Percentiles rank a stretch among this genome's conserved stretches.
These are phyloP conservation scores for Stagonosporopsis cucurbitacearum DNA, from an alignment of 2,329 filamentous ascomycete genomes.

Conservation along the genomic window DNA sequence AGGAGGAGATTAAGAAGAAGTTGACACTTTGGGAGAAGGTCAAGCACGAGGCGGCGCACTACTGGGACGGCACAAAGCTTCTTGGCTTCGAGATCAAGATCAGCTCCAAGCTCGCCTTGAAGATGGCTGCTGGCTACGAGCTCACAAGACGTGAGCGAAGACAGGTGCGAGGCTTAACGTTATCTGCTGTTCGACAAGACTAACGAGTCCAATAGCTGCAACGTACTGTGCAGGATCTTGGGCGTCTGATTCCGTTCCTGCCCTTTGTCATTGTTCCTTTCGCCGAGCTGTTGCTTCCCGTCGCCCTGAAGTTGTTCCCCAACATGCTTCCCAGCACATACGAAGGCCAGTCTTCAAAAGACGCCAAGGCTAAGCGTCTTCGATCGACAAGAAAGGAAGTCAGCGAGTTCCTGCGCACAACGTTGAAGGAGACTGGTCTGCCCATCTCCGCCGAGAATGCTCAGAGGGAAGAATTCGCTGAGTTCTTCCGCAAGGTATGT, in stretches of 20 bases:
- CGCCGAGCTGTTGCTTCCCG: conserved; percentile 87
- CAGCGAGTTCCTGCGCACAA: conserved; percentile 85
- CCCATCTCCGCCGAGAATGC: conserved; percentile 83
- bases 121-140: conserved; percentile 98
- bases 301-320: conserved; percentile 93
- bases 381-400: conserved; percentile 92
- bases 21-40: conserved; percentile 89
- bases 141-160: conserved; percentile 91
- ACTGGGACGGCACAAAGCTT: conserved; percentile 98
- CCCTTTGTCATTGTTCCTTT: conserved; percentile 97
- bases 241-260: conserved; percentile 90
- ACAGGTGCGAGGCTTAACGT: conserved; percentile 61
- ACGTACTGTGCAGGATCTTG: conserved; percentile 92
- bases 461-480: conserved; percentile 90
- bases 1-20: conserved; percentile 76
- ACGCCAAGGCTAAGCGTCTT: conserved; percentile 81
- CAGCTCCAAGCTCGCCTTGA: conserved; percentile 86
- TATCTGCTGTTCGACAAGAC: not conserved
- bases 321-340: conserved; percentile 98
- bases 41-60: conserved; percentile 91
- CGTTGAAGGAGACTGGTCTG: conserved; percentile 89
- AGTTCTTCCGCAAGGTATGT: conserved; percentile 92
- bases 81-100: conserved; percentile 91
- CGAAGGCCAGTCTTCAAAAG: conserved; percentile 88
- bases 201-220: conserved; percentile 62